Conservation (phyloP, 2,329 filamentous ascomycete species). For the Tolypocladium ovalisporum region DNA sequence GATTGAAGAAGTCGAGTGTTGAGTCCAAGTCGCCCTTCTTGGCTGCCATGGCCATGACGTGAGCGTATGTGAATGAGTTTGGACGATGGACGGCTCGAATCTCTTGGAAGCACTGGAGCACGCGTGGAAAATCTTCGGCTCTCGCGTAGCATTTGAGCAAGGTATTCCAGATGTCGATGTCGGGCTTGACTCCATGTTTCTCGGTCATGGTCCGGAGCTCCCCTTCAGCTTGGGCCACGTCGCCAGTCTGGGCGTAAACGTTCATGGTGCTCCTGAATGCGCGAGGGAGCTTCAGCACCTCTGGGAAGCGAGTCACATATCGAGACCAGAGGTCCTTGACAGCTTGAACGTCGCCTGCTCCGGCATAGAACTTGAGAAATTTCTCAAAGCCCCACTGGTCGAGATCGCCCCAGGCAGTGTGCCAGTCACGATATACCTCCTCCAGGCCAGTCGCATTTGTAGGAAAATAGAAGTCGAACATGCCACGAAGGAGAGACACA, state of each 20-base stretch:
- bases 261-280: constrained; percentile 52
- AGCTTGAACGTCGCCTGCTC: constrained; percentile 32
- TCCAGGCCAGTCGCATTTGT: constrained; percentile 30
- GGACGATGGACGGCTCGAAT: constrained; percentile 42
- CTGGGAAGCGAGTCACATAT: constrained; percentile 25
- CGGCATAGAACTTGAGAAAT: constrained; percentile 37
- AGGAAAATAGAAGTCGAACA: constrained; percentile 32
- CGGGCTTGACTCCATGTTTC: constrained; percentile 45
- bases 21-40: constrained; percentile 62
- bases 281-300: constrained; percentile 20
- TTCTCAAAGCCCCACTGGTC: constrained; percentile 34
- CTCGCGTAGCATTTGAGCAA: constrained; percentile 61
- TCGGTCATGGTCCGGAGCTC: constrained; percentile 52
- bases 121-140: constrained; percentile 55
- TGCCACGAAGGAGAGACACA: constrained; percentile 26
- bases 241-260: constrained; percentile 58
- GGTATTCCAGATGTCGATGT: constrained; percentile 60
- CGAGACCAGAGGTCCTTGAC: constrained; percentile 35
- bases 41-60: constrained; percentile 62
- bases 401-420: constrained; percentile 25
- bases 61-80: constrained; percentile 55
- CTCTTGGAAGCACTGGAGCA: constrained; percentile 50
- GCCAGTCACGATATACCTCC: constrained; percentile 38
- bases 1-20: constrained; percentile 52
- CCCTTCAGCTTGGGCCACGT: constrained; percentile 45